phyloP scores from a whole-genome alignment of 148 eudicot species.

The Rhododendron simsii region DNA sequence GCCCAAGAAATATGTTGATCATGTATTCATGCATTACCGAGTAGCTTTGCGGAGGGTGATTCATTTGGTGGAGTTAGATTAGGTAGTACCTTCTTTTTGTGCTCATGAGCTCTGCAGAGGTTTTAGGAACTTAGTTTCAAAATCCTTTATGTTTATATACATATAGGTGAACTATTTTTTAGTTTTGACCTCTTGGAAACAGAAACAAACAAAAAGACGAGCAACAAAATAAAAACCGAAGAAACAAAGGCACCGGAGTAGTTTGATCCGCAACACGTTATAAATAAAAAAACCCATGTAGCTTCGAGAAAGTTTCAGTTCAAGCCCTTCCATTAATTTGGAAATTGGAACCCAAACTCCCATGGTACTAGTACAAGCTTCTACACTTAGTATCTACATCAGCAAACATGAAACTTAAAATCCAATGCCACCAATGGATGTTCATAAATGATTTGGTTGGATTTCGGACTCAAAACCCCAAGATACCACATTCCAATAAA shows the following conservation, averaged over 20 bases:
- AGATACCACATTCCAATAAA: neutral
- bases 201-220: neutral
- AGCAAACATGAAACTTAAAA: neutral
- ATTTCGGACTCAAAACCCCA: no score
- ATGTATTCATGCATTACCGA: neutral
- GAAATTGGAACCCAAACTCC: neutral
- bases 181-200: neutral
- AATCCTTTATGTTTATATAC: neutral
- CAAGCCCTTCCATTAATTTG: neutral
- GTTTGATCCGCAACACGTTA: neutral
- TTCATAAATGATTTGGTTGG: neutral
- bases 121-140: neutral
- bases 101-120: neutral
- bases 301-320: neutral
- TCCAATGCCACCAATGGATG: neutral
- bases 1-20: neutral
- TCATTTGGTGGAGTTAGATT: neutral
- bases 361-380: neutral
- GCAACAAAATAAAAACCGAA: neutral
- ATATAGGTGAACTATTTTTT: neutral
- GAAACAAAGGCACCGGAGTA: neutral
- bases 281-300: neutral
- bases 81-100: neutral
- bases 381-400: neutral
- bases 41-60: neutral